These are phyloP conservation scores for Castanopsis chinensis DNA, from an alignment of 306 rosid species.

Conservation along the genomic window DNA sequence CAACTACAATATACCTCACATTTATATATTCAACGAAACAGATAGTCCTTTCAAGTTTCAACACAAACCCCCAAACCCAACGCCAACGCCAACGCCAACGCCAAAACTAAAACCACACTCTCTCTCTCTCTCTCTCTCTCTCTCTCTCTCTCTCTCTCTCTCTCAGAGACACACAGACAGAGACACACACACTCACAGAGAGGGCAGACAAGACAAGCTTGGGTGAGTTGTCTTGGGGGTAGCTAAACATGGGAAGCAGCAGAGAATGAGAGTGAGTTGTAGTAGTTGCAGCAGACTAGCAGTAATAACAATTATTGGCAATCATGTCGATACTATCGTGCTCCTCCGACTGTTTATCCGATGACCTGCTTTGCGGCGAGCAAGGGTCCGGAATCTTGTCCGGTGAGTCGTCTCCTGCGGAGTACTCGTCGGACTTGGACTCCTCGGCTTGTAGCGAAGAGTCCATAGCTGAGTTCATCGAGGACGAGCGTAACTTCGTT, in stretches of 20 bases:
- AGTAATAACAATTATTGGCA: slow-evolving; percentile 1
- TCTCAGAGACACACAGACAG: background rate
- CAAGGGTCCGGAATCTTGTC: slow-evolving; percentile 55
- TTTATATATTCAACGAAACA: slow-evolving; percentile 60
- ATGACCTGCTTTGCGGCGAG: slow-evolving; percentile 77
- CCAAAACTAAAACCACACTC: background rate
- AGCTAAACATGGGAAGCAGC: slow-evolving; percentile 30
- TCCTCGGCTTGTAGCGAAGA: slow-evolving; percentile 50
- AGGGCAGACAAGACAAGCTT: too few species aligned
- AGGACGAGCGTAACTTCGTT: slow-evolving; percentile 74
- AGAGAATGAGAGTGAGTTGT: slow-evolving; percentile 47
- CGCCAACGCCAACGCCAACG: background rate
- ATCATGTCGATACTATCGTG: slow-evolving; percentile 67
- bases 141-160: slow-evolving; percentile 3
- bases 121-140: slow-evolving; percentile 9
- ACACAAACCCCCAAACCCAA: slow-evolving; percentile 15
- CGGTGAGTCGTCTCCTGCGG: slow-evolving; percentile 52
- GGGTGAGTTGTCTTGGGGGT: background rate
- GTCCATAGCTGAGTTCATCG: slow-evolving; percentile 73
- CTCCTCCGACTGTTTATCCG: slow-evolving; percentile 65
- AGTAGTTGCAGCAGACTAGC: too few species aligned
- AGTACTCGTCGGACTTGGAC: slow-evolving; percentile 53
- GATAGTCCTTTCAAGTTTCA: slow-evolving; percentile 17
- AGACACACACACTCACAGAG: slow-evolving; percentile 25
- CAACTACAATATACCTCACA: slow-evolving; percentile 19